Evolutionary conservation across 2,329 filamentous ascomycete species (phyloP).

Genomic region (Aspergillus carbonarius): DNA sequence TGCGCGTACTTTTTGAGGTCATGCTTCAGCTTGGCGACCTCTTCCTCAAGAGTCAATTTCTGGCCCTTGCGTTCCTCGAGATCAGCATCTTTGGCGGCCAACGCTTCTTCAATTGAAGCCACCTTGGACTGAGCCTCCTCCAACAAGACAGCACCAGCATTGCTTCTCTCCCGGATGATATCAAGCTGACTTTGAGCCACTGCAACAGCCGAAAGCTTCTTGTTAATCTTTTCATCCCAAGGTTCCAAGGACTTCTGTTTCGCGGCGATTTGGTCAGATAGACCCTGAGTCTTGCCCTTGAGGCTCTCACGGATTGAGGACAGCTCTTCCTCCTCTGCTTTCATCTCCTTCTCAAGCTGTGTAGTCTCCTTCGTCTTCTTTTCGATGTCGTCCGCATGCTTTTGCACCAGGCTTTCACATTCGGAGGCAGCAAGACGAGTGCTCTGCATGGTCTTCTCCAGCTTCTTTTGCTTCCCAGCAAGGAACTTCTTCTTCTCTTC

Average conservation of each 20-base stretch:
- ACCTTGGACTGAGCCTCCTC: conserved; percentile 83
- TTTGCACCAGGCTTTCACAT: conserved; percentile 73
- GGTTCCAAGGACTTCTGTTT: conserved; percentile 95
- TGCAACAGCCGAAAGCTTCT: conserved; percentile 90
- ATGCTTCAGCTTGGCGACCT: conserved; percentile 67
- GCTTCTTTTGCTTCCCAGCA: conserved; percentile 85
- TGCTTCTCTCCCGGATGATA: conserved; percentile 86
- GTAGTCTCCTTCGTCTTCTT: conserved; percentile 72
- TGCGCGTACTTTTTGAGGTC: conserved; percentile 71
- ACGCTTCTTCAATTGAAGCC: conserved; percentile 67
- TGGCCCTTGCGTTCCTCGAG: conserved; percentile 74
- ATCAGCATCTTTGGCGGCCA: conserved; percentile 68
- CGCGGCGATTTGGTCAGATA: conserved; percentile 85
- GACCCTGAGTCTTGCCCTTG: conserved; percentile 92
- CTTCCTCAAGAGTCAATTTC: conserved; percentile 70
- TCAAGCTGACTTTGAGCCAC: conserved; percentile 93
- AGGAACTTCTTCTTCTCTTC: conserved; percentile 98
- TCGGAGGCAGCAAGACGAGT: conserved; percentile 73
- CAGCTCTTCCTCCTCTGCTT: conserved; percentile 77
- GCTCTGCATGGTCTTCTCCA: conserved; percentile 80
- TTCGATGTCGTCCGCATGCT: conserved; percentile 75
- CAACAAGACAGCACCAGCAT: conserved; percentile 78
- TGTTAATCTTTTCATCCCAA: conserved; percentile 95
- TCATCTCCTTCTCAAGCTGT: conserved; percentile 72
- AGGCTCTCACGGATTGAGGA: conserved; percentile 78